phyloP scores from a whole-genome alignment of 345 rosid genomes.

The Euphorbia lathyris region DNA sequence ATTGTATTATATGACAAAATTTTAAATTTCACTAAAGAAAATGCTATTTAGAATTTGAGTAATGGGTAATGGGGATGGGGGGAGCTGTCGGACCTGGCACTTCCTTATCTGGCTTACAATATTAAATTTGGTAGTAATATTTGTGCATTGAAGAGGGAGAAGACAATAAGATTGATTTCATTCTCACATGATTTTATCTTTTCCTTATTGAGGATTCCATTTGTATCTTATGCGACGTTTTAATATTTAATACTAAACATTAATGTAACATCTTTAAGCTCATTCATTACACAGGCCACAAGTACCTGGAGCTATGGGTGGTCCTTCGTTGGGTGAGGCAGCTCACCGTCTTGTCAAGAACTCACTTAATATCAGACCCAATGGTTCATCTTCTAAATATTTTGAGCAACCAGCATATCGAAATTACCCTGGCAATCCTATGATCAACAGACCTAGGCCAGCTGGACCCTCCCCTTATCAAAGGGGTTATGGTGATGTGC shows the following conservation, averaged over 20 bases:
- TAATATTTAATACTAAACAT: no score
- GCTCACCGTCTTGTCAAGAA: constrained; percentile 97
- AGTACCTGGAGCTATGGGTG: constrained; percentile 76
- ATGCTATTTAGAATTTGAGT: no score
- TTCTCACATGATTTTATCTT: not conserved
- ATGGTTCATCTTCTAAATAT: constrained; percentile 46
- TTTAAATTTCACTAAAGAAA: no score
- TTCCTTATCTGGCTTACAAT: not conserved
- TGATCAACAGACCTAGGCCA: constrained; percentile 44
- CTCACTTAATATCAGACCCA: constrained; percentile 70
- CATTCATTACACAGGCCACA: constrained; percentile 55
- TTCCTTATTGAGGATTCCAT: not conserved
- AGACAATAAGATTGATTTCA: not conserved
- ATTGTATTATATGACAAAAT: no score
- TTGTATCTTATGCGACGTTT: not conserved
- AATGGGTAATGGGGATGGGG: not conserved
- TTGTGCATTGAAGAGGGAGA: not conserved
- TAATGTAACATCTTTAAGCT: not conserved
- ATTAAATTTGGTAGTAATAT: not conserved
- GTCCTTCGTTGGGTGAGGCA: constrained; percentile 78
- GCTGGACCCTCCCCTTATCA: constrained; percentile 54
- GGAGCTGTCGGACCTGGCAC: no score
- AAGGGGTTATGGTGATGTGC: constrained; percentile 45
- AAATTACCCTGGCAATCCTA: constrained; percentile 41
- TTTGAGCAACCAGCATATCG: constrained; percentile 44